phyloP scores from a whole-genome alignment of 352 stramenopile genomes.

The Peronospora destructor region DNA sequence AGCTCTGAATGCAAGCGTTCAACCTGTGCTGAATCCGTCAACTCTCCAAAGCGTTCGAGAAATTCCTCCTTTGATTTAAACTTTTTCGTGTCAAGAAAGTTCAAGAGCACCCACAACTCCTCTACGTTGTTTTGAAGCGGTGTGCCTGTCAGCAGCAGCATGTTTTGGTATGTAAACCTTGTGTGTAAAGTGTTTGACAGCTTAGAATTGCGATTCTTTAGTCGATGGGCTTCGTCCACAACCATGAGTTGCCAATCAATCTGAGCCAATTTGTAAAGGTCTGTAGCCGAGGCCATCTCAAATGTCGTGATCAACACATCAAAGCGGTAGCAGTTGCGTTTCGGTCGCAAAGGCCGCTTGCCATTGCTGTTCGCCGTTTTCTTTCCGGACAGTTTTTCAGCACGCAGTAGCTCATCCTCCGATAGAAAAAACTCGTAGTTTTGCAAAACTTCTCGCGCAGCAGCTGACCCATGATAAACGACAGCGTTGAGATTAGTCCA shows the following conservation, averaged over 20 bases:
- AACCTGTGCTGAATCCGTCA: constrained; percentile 85
- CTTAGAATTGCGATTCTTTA: constrained; percentile 98
- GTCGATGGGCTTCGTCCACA: constrained; percentile 98
- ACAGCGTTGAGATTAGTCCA: constrained; percentile 99
- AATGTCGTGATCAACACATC: constrained; percentile 99
- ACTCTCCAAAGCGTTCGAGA: constrained; percentile 90
- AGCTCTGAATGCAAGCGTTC: constrained; percentile 81
- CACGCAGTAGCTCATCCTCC: constrained; percentile 36
- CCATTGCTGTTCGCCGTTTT: constrained; percentile 12
- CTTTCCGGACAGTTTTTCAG: constrained; percentile 27
- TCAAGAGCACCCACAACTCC: constrained; percentile 96
- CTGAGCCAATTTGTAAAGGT: constrained; percentile 90
- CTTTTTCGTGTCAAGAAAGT: constrained; percentile 94
- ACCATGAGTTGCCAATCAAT: constrained; percentile 93
- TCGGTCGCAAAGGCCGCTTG: constrained; percentile 25
- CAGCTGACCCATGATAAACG: constrained; percentile 95
- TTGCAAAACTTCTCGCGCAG: constrained; percentile 86
- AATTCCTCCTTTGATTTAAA: constrained; percentile 93
- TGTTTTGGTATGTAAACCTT: constrained; percentile 75
- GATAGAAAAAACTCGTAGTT: constrained; percentile 93
- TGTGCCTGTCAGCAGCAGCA: constrained; percentile 87
- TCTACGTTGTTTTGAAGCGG: constrained; percentile 88
- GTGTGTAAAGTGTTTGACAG: constrained; percentile 80
- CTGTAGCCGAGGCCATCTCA: constrained; percentile 94
- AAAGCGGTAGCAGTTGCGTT: constrained; percentile 87